Evolutionary conservation across 78 protist species (phyloP).

Genomic region (Parvularia atlantis): DNA sequence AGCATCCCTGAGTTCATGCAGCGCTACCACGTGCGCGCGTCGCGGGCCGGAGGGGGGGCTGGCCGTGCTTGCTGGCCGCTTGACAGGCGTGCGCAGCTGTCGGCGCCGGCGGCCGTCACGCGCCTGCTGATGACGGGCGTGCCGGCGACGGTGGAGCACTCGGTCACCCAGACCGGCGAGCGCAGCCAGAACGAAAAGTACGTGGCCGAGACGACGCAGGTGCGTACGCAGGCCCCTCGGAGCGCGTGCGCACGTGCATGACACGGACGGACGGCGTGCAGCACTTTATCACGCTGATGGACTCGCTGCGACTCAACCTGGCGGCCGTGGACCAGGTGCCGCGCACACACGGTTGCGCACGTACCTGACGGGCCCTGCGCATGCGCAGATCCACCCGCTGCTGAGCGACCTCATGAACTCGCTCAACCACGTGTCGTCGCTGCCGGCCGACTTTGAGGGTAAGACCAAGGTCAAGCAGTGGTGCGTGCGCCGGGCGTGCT

Average conservation of each 20-base stretch:
- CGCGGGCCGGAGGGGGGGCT: not conserved
- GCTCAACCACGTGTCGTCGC: slow-evolving; percentile 33
- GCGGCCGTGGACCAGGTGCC: slow-evolving; percentile 68
- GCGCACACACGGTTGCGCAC: too few relatives aligned
- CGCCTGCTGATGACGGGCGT: too few relatives aligned
- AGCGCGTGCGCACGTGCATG: too few relatives aligned
- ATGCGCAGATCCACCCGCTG: slow-evolving; percentile 64
- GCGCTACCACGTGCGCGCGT: slow-evolving; percentile 41
- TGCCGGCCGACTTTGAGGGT: slow-evolving; percentile 57
- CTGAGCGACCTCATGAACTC: slow-evolving; percentile 44
- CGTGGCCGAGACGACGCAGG: slow-evolving; percentile 63
- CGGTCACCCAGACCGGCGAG: slow-evolving; percentile 1
- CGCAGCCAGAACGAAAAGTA: not conserved
- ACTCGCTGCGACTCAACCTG: slow-evolving; percentile 52
- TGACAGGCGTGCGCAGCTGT: not conserved
- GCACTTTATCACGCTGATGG: slow-evolving; percentile 70
- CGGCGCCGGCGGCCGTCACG: not conserved
- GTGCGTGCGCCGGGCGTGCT: too few relatives aligned
- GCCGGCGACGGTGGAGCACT: slow-evolving; percentile 39
- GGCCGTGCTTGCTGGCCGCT: too few relatives aligned
- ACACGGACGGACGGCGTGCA: too few relatives aligned
- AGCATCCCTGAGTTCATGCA: slow-evolving; percentile 39
- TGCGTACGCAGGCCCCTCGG: too few relatives aligned
- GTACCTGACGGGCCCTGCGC: too few relatives aligned
- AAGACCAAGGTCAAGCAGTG: slow-evolving; percentile 35